A percentile compares a stretch with the other conserved stretches of the same genome.
Conservation (phyloP, 1,284 basidiomycete species). For the Blastosporella zonata region DNA sequence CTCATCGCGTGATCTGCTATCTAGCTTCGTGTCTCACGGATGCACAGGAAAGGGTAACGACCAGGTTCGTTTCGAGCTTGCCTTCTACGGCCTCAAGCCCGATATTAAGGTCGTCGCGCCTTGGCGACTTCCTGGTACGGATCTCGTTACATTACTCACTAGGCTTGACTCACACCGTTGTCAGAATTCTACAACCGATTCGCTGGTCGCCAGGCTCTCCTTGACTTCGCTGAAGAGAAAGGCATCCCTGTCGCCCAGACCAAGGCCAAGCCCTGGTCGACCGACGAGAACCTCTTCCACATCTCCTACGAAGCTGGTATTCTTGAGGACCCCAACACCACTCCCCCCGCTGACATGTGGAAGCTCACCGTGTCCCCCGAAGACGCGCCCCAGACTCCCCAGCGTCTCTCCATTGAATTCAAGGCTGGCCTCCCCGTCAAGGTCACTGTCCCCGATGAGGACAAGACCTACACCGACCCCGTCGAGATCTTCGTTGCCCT, state of each 20-base stretch:
- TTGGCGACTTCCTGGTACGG: conserved; percentile 88
- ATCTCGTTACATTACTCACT: neutral
- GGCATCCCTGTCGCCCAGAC: conserved; percentile 95
- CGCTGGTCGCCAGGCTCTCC: conserved; percentile 90
- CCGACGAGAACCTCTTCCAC: conserved; percentile 99
- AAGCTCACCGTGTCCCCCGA: conserved; percentile 90
- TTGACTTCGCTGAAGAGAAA: conserved; percentile 88
- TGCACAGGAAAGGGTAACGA: conserved; percentile 99
- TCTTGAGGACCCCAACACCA: conserved; percentile 94
- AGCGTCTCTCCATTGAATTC: conserved; percentile 86
- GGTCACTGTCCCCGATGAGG: conserved; percentile 54
- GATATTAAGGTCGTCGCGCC: conserved; percentile 99
- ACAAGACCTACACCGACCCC: conserved; percentile 77
- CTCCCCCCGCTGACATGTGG: conserved; percentile 99
- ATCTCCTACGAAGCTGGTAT: conserved; percentile 99
- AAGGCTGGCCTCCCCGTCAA: conserved; percentile 83
- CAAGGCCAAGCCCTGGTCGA: conserved; percentile 97
- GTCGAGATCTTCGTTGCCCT: conserved; percentile 94
- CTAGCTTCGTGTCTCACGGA: conserved; percentile 92
- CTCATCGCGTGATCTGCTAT: conserved; percentile 11
- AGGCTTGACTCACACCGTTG: neutral
- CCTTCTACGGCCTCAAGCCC: conserved; percentile 98
- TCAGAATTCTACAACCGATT: conserved; percentile 97
- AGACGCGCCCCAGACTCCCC: conserved; percentile 78
- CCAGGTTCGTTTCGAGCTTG: conserved; percentile 98